Evolutionary conservation across 768 basidiomycete genomes (phyloP).

Genomic region (Lanmaoa pseudosensibilis): DNA sequence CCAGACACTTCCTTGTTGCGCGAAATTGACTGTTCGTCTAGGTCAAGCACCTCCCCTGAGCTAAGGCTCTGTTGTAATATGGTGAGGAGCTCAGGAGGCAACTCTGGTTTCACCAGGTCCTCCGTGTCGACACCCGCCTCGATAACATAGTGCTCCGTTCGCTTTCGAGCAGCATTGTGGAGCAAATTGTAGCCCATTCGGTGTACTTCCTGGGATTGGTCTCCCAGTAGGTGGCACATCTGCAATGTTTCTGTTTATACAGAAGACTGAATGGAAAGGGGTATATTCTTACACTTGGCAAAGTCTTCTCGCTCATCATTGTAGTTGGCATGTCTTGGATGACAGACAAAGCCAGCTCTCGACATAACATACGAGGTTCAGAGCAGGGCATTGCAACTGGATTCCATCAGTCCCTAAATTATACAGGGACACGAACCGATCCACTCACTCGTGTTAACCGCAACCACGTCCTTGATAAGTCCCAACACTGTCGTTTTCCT

Average conservation of each 20-base stretch:
- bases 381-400: constrained; percentile 36
- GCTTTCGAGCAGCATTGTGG: constrained; percentile 63
- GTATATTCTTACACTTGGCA: constrained; percentile 53
- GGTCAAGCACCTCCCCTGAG: constrained; percentile 40
- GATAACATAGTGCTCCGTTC: constrained; percentile 82
- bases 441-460: constrained; percentile 52
- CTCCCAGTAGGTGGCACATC: constrained; percentile 80
- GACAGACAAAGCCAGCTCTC: constrained; percentile 66
- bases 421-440: neutral
- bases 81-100: constrained; percentile 67
- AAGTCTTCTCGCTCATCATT: constrained; percentile 60
- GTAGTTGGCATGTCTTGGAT: constrained; percentile 64
- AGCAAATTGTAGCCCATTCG: constrained; percentile 77
- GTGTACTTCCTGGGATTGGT: constrained; percentile 65
- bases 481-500: constrained; percentile 52
- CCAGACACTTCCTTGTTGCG: constrained; percentile 51
- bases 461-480: constrained; percentile 60
- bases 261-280: neutral
- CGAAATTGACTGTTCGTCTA: constrained; percentile 39
- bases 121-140: constrained; percentile 83
- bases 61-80: constrained; percentile 55
- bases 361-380: constrained; percentile 63
- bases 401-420: neutral
- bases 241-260: constrained; percentile 30
- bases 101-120: constrained; percentile 45